Evolutionary conservation across 371 early-diverging fungal species (phyloP).

Genomic region (Vairimorpha ceranae): DNA sequence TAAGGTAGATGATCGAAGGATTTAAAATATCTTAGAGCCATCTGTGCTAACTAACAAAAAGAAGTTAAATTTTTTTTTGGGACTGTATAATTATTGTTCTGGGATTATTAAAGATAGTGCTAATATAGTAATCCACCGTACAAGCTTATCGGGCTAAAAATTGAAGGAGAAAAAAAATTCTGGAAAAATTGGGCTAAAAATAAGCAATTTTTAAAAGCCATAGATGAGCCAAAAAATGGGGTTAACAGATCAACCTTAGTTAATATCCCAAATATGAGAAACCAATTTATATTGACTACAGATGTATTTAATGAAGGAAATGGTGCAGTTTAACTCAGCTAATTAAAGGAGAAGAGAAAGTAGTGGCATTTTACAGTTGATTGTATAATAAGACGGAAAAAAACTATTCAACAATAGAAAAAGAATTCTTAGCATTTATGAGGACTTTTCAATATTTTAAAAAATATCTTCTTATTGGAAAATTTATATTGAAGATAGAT

Average conservation of each 20-base stretch:
- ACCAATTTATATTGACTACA: slow-evolving; percentile 36
- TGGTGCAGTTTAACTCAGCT: slow-evolving; percentile 33
- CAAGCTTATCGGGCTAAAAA: neutral
- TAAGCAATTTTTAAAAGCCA: neutral
- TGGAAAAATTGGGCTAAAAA: neutral
- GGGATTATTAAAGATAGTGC: slow-evolving; percentile 11
- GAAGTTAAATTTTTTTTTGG: slow-evolving; percentile 33
- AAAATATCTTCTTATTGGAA: slow-evolving; percentile 5
- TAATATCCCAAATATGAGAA: slow-evolving; percentile 8
- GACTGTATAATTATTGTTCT: slow-evolving; percentile 28
- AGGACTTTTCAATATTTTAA: slow-evolving; percentile 16
- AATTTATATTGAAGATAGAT: slow-evolving; percentile 26
- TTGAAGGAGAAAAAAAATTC: neutral
- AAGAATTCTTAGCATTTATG: slow-evolving; percentile 23
- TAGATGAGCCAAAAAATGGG: neutral
- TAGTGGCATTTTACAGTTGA: neutral
- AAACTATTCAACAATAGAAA: slow-evolving; percentile 27
- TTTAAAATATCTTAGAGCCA: slow-evolving; percentile 9
- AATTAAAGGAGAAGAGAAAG: neutral
- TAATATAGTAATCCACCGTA: neutral
- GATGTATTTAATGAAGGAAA: slow-evolving; percentile 26
- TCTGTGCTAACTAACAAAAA: slow-evolving; percentile 2
- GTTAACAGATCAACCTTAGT: neutral
- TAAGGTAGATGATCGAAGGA: slow-evolving; percentile 4
- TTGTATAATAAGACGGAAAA: neutral